Evolutionary conservation across 805 yeast genomes (phyloP), one percentile per base, ranked within the genome.

Genomic region (Lachancea lanzarotensis): DNA sequence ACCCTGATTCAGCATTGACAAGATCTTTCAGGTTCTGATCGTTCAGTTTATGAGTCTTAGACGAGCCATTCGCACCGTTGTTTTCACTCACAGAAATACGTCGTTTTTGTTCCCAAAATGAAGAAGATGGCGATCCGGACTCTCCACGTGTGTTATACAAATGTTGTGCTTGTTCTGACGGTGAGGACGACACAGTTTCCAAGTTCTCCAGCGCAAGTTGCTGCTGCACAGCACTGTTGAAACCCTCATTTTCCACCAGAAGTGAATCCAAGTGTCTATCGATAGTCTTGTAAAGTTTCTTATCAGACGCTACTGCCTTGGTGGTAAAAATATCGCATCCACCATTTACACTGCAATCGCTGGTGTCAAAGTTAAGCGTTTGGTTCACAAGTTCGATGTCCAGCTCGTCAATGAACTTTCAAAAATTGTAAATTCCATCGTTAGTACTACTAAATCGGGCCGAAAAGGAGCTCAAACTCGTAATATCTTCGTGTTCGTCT

Each of bases 321-420:
- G 98, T 93, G 1, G 98, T 86, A 59, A 88, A 93, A 40, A 93
- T 74, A 60, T 93, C 98, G 61, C 96, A 82, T 20, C 95, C 89
- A 11, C 97, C 98, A 45, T 78, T 76, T 33, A 93, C 79, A 53
- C 75, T 82, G 57, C 84, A 78, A 53, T 84, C 95, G 1, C 78
- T 72, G 3, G 89, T 80, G 51, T 81, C 85, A 53, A 87, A 88
- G 52, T 81, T 80, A 45, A 93, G 76, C 44, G 87, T 84, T 58
- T 89, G 95, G 59, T 89, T 89, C 32, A 93, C 84, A 54, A 84
- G 74, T 63, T 89, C 97, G n/a, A 93, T 81, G 57, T 90, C 96
- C 33, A 88, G 82, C 59, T 84, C 93, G 62, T 93, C 98, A 48
- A 93, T 82, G 67, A 87, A 93, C 91, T 89, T 51, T 10, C 6